Conservation (phyloP, 208 protist genomes). For the Angomonas deanei region DNA sequence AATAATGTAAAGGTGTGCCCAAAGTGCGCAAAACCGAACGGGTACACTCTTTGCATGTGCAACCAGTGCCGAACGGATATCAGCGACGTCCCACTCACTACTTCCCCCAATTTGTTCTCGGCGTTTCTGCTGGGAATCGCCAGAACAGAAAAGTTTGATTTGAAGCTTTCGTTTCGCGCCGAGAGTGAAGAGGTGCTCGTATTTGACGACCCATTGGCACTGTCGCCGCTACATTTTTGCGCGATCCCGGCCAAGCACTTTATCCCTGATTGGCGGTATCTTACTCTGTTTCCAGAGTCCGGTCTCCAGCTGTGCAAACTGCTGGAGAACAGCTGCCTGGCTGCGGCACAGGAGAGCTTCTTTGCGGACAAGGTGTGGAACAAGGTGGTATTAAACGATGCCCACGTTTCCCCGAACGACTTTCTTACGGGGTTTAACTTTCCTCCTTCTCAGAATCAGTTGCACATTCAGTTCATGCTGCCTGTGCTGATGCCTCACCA, state of each 20-base stretch:
- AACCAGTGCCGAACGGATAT: constrained; percentile 40
- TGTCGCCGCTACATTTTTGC: constrained; percentile 54
- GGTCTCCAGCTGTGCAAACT: constrained; percentile 18
- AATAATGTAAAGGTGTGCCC: constrained; percentile 49
- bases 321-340: constrained; percentile 17
- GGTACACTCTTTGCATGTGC: constrained; percentile 40
- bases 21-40: constrained; percentile 50
- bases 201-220: constrained; percentile 60
- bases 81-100: constrained; percentile 13
- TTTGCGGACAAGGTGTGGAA: constrained; percentile 13
- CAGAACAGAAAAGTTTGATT: constrained; percentile 14
- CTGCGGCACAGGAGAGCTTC: constrained; percentile 20
- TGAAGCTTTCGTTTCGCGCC: constrained; percentile 40
- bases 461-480: constrained; percentile 75
- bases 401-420: constrained; percentile 1
- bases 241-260: constrained; percentile 28
- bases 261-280: constrained; percentile 56
- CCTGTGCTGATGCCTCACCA: constrained; percentile 68
- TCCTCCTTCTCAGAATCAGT: constrained; percentile 76
- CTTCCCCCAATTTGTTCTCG: constrained; percentile 56
- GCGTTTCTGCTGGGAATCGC: constrained; percentile 53
- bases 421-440: constrained; percentile 62
- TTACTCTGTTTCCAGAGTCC: constrained; percentile 26
- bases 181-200: constrained; percentile 28
- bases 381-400: constrained; percentile 8